These are phyloP conservation scores for Trametes sp. DNA, from an alignment of 1,284 basidiomycete species.

Conservation along the genomic window DNA sequence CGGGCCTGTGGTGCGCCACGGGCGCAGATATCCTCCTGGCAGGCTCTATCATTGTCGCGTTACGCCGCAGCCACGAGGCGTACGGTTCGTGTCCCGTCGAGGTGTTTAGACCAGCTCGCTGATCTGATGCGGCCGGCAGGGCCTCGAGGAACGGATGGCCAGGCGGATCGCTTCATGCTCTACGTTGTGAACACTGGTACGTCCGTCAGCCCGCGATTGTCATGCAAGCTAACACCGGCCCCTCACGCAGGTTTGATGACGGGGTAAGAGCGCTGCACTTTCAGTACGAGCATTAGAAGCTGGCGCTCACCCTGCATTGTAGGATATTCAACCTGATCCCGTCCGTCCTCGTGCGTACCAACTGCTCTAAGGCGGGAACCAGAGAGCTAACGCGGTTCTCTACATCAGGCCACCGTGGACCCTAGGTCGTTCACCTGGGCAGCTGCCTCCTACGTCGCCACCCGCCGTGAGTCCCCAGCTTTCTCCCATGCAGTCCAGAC, in stretches of 20 bases:
- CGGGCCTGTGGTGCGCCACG: not conserved
- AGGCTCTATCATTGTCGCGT: conserved; percentile 1
- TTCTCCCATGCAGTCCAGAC: no score
- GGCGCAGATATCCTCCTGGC: conserved; percentile 1
- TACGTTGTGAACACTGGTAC: conserved; percentile 10
- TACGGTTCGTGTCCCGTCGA: not conserved
- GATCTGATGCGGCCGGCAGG: not conserved
- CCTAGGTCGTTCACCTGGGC: not conserved
- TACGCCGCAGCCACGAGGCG: not conserved
- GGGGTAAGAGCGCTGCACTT: not conserved
- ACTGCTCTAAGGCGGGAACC: no score
- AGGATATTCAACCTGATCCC: conserved; percentile 8
- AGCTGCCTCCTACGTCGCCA: not conserved
- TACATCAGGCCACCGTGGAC: not conserved
- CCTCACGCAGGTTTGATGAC: not conserved
- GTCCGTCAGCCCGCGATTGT: not conserved
- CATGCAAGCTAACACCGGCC: no score
- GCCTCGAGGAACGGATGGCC: not conserved
- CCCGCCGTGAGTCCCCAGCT: not conserved
- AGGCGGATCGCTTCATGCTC: conserved; percentile 2
- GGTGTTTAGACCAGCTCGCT: not conserved
- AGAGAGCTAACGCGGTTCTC: no score
- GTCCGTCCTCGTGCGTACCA: not conserved
- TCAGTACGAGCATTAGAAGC: no score
- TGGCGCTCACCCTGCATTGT: no score